Base-by-base conservation (phyloP, 2,329 filamentous ascomycete species). In the Stemphylium vesicarium region DNA sequence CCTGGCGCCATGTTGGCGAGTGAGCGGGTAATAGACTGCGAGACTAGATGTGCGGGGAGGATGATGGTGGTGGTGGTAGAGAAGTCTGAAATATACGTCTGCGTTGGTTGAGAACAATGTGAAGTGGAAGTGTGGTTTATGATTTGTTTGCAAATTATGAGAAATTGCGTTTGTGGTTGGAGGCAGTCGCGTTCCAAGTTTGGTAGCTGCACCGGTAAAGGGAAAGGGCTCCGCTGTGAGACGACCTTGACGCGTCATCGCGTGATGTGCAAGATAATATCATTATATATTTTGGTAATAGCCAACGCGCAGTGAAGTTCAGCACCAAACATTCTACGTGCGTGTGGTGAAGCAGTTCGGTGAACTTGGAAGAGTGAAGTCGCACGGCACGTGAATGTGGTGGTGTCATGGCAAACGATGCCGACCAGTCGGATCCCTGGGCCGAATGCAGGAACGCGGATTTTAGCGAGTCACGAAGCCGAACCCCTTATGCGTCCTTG, bases 391-490 rank as follows among this genome's bases (percentile, higher is more conserved):
- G 45, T 59, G n/a, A 39, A 39, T 20, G 48, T 46, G 24, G 49
- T 20, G 35, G 15, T 20, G 18, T 43, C 49, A 48, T 56, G 53
- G 48, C 43, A 22, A 16, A 12, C 16, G 20, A 29, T 2, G 16
- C 24, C 16, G 38, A 18, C n/a, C 11, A 18, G n/a, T 29, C 20
- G 26, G 45, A 26, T 11, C 3, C 36, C 20, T 45, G 40, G 31
- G 36, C 22, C 29, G 20, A 38, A 54, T 50, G 54, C 54, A 57
- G 54, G 54, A 57, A 57, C 50, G 32, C 50, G 50, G 40, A n/a
- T 36, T 43, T 54, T 50, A 45, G 52, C 52, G 33, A 31, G 29
- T 44, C 41, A 32, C 16, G 39, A 36, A 36, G n/a, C 33, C 16
- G 39, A 36, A 18, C 33, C 33, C 33, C 33, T 36, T 36, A 15